These are phyloP conservation scores for Myochromella boudieri DNA, from an alignment of 768 basidiomycete species.

Conservation along the genomic window DNA sequence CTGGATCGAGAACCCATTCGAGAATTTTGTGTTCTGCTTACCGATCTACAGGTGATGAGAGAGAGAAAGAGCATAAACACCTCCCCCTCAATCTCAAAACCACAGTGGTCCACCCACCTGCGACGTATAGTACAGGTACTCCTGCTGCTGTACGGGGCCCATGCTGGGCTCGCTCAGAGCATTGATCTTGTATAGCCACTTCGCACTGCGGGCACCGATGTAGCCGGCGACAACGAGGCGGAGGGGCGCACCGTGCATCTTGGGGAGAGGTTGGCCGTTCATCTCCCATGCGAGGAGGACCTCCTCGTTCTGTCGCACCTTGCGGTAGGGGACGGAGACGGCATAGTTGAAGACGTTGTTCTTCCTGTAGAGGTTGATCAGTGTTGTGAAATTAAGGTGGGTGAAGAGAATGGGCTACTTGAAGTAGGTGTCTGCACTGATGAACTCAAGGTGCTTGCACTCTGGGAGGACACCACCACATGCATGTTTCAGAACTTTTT, in stretches of 20 bases:
- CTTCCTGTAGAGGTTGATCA: constrained; percentile 22
- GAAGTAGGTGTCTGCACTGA: constrained; percentile 59
- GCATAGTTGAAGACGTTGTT: constrained; percentile 37
- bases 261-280: constrained; percentile 48
- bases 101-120: too few species aligned
- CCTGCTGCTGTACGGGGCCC: constrained; percentile 53
- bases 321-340: constrained; percentile 50
- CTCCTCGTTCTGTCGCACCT: constrained; percentile 45
- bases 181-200: constrained; percentile 55
- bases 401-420: constrained; percentile 30
- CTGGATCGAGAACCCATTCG: constrained; percentile 56
- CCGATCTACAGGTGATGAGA: constrained; percentile 33
- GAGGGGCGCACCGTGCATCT: constrained; percentile 51
- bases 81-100: not conserved
- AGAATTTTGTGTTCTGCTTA: constrained; percentile 52
- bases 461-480: constrained; percentile 50
- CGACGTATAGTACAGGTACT: constrained; percentile 51
- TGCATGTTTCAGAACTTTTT: constrained; percentile 52
- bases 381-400: not conserved
- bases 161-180: constrained; percentile 46
- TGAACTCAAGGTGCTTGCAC: constrained; percentile 52
- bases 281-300: constrained; percentile 56
- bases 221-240: constrained; percentile 52
- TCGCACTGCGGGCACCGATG: constrained; percentile 54
- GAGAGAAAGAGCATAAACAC: not conserved